Evolutionary conservation across 1,139 yeast genomes (phyloP), one percentile per base, ranked within the genome.

Genomic region (Magnusiomyces fungicola): DNA sequence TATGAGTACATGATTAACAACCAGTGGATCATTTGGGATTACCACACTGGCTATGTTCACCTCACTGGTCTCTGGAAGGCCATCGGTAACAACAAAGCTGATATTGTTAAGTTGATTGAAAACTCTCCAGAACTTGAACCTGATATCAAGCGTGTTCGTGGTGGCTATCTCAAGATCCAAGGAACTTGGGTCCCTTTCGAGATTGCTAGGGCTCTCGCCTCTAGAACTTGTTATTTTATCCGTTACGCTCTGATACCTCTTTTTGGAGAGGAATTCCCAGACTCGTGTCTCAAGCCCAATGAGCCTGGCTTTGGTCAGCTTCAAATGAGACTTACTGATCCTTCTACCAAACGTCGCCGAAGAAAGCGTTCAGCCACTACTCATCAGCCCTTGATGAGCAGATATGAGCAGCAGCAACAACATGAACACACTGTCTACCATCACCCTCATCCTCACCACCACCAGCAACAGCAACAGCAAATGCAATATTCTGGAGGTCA

Each of bases 51-150:
- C 0, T 83, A 81, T 64, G 96, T 89, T 9, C 96, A 88, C 63
- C 73, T 89, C 51, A 89, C 97, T 0, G 96, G 96, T 12, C 50
- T 89, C 50, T 89, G 97, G 96, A 86, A 89, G 66, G 83, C 90
- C 14, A 73, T 84, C 38, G 83, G 83, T 14, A 79, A 81, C 61
- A 66, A 78, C 46, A 85, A 81, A 66, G 86, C 92, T 16, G 92
- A 83, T 66, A 84, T 86, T 46, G 87, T 82, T 50, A 81, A 81
- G 64, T 69, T 54, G 41, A 34, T 46, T 29, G 94, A 85, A 62
- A 79, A 82, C 48, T 80, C 84, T 27, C 94, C 89, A 3, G 83
- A 77, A 59, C 68, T 76, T 57, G 79, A 77, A 64, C 87, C 81
- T 38, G 77, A 77, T 40, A 78, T 88, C 50, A 79, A 80, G 58